These are phyloP conservation scores for Suillus americanus DNA, from an alignment of 768 basidiomycete species.

Conservation along the genomic window DNA sequence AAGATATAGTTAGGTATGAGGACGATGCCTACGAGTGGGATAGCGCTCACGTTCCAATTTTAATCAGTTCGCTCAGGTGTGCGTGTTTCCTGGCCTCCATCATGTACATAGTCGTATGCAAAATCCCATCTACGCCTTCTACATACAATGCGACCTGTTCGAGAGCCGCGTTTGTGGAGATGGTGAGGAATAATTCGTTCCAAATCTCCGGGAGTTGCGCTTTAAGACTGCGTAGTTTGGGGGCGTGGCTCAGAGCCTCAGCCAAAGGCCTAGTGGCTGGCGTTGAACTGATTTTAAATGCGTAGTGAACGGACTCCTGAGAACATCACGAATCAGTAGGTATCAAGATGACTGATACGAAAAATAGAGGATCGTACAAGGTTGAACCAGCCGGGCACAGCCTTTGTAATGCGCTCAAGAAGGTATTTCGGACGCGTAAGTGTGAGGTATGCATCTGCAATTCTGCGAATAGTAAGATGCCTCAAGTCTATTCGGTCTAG, in stretches of 20 bases:
- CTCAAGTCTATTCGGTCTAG: conserved; percentile 40
- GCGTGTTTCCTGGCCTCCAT: conserved; percentile 53
- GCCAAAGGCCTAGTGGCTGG: conserved; percentile 28
- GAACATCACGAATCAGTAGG: conserved; percentile 7
- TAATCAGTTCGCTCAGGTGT: conserved; percentile 53
- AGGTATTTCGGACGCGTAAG: conserved; percentile 45
- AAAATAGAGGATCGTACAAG: conserved; percentile 43
- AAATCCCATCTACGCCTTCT: conserved; percentile 32
- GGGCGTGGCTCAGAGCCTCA: conserved; percentile 39
- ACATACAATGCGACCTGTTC: conserved; percentile 43
- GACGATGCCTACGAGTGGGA: conserved; percentile 9
- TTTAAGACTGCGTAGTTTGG: conserved; percentile 46
- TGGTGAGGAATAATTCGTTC: conserved; percentile 51
- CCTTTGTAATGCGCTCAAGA: conserved; percentile 44
- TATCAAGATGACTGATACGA: background rate
- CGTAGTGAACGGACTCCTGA: conserved; percentile 54
- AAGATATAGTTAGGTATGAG: conserved; percentile 1
- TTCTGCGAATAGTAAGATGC: conserved; percentile 55
- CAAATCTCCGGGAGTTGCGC: conserved; percentile 59
- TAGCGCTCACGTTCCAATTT: conserved; percentile 48
- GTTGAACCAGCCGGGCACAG: conserved; percentile 41
- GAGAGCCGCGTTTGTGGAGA: conserved; percentile 48
- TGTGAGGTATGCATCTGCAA: conserved; percentile 52
- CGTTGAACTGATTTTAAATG: conserved; percentile 53
- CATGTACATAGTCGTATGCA: conserved; percentile 56